phyloP scores from a whole-genome alignment of 176 grass and related monocot species.

The Areca catechu region DNA sequence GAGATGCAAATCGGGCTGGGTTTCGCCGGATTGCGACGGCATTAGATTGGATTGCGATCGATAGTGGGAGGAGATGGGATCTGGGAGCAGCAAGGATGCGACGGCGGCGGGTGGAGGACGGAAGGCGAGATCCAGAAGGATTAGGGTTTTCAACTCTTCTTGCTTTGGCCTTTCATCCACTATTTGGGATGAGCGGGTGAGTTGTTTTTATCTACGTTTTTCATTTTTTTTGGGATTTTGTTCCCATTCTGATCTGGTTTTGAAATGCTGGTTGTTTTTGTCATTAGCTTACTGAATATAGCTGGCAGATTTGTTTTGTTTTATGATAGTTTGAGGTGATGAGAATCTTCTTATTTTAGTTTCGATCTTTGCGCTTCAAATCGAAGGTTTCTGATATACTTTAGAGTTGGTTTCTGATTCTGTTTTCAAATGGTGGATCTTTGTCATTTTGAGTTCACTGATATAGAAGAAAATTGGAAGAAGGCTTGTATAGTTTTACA shows the following conservation, averaged over 20 bases:
- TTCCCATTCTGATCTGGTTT: slow-evolving; percentile 11
- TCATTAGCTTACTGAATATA: neutral
- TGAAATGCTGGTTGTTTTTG: slow-evolving; percentile 3
- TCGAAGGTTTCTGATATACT: no score
- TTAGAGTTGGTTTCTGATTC: no score
- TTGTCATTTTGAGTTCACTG: no score
- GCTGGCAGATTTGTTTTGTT: no score
- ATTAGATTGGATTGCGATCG: neutral
- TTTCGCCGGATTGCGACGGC: neutral
- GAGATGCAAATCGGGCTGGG: no score
- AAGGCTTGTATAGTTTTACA: no score
- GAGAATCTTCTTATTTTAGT: no score
- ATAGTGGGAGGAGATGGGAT: slow-evolving; percentile 49
- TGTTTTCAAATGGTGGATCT: no score
- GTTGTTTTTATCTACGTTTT: no score
- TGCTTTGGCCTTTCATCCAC: slow-evolving; percentile 57
- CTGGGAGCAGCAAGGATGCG: slow-evolving; percentile 63
- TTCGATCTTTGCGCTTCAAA: no score
- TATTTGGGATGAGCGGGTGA: neutral
- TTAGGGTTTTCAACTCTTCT: slow-evolving; percentile 39
- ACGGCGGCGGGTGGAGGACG: slow-evolving; percentile 9
- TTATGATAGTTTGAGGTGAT: no score
- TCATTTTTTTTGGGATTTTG: neutral
- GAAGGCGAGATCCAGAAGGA: slow-evolving; percentile 17
- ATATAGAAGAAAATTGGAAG: no score